A percentile compares a stretch with the other conserved stretches of the same genome.
phyloP scores from a whole-genome alignment of 2,329 filamentous ascomycete species.

The Penicillium sp. region DNA sequence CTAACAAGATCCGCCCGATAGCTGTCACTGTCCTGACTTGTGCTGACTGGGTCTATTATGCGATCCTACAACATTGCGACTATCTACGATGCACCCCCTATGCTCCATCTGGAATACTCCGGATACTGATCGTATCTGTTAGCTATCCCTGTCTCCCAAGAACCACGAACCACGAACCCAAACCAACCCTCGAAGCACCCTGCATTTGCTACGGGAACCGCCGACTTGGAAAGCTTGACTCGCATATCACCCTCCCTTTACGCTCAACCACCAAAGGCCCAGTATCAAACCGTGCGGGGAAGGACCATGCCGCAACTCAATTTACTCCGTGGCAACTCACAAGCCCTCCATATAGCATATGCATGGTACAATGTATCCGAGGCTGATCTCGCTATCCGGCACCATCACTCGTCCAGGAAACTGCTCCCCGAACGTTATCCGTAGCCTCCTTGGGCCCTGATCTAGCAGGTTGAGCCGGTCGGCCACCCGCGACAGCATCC shows the following conservation, averaged over 20 bases:
- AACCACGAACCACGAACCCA: not conserved
- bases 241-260: not conserved
- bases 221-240: constrained; percentile 22
- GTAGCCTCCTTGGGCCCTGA: constrained; percentile 11
- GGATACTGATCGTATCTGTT: not conserved
- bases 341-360: no score
- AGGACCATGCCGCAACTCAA: constrained; percentile 8
- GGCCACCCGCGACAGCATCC: not conserved
- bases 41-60: not conserved
- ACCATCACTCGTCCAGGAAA: constrained; percentile 7
- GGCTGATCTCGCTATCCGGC: not conserved
- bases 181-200: constrained; percentile 7
- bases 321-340: not conserved
- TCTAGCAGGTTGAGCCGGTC: constrained; percentile 19
- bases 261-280: not conserved
- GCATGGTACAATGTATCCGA: not conserved
- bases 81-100: not conserved
- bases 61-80: not conserved
- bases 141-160: not conserved
- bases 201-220: constrained; percentile 17
- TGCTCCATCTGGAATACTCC: not conserved
- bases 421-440: not conserved
- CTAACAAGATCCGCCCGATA: constrained; percentile 16
- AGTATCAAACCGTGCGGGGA: constrained; percentile 11
- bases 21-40: not conserved